phyloP scores from a whole-genome alignment of 2,329 filamentous ascomycete genomes.

The Claviceps sp. region DNA sequence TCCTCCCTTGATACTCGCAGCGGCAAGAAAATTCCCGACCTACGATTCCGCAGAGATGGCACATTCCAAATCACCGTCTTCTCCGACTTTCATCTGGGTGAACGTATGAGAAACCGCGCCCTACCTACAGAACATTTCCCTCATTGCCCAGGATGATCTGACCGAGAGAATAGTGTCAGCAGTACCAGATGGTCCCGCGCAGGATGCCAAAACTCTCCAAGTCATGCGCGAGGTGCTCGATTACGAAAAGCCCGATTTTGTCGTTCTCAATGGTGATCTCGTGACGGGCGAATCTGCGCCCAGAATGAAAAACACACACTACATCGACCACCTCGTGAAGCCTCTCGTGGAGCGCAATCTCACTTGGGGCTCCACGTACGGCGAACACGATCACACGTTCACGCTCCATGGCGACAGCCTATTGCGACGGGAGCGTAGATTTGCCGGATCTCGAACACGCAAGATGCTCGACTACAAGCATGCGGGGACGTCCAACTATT shows the following conservation, averaged over 20 bases:
- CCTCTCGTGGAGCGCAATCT: conserved; percentile 42
- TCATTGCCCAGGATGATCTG: neutral
- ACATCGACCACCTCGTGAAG: conserved; percentile 44
- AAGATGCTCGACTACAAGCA: conserved; percentile 23
- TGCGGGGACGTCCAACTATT: conserved; percentile 32
- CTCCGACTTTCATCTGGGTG: conserved; percentile 2
- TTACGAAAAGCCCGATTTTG: conserved; percentile 42
- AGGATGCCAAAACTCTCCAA: conserved; percentile 40
- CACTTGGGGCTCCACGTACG: conserved; percentile 54
- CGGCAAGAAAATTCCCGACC: neutral
- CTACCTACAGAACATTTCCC: neutral
- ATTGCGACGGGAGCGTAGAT: conserved; percentile 24
- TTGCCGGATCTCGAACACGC: conserved; percentile 24
- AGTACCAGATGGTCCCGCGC: conserved; percentile 20
- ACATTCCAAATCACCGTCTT: conserved; percentile 4
- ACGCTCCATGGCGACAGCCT: conserved; percentile 37
- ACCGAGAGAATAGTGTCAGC: neutral
- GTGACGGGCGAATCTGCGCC: conserved; percentile 53
- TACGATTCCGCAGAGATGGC: neutral
- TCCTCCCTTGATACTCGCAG: too few species aligned
- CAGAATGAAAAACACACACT: conserved; percentile 36
- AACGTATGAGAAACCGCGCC: neutral
- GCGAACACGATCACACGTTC: conserved; percentile 53
- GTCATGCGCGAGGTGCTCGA: conserved; percentile 47
- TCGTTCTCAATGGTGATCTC: conserved; percentile 58